Base-by-base conservation (phyloP, 306 rosid species). In the Nissolia schottii region DNA sequence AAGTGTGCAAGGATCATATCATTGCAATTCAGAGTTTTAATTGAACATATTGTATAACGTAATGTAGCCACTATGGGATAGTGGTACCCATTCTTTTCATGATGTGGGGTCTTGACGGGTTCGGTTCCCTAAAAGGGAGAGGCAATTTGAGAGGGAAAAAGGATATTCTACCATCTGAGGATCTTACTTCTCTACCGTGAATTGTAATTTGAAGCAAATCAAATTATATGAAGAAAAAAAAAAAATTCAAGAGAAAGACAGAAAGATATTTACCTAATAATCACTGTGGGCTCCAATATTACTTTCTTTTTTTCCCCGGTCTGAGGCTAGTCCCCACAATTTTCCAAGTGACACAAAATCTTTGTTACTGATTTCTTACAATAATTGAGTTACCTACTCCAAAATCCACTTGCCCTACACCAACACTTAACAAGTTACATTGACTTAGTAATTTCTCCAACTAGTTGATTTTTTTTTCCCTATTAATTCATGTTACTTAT, bases 251-350 rank as follows among this genome's bases (percentile, higher is more conserved):
- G 6, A 5, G 2, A 7, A 35, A 38, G 6, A 5, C 1, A 7
- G 25, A 0, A 24, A 61, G 23, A 43, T 54, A 31, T 56, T 55
- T 49, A 58, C 50, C 23, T 48, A 28, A 38, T 48, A 28, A 38
- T 59, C 49, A 73, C 59, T 16, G 79, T 59, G 82, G 79, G 69
- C 72, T 67, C 85, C 79, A 35, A 71, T 37, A 6, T 60, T 77
- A 43, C 24, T 38, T 56, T 61, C 31, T n/a, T 18, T 22, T 37
- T 40, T 62, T 40, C 6, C 3, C 2, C 31, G 68, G 19, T 18
- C 5, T 74, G 40, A 69, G 81, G 23, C 56, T 49, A 56, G 64
- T 64, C 46, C 67, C 67, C 45, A 22, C 81, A 57, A 57, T 38
- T 67, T 70, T 67, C 45, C 32, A 37, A 25, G 24, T 78, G 62